Base-by-base conservation (phyloP, 116 monocot genomes). In the Thalassia testudinum region DNA sequence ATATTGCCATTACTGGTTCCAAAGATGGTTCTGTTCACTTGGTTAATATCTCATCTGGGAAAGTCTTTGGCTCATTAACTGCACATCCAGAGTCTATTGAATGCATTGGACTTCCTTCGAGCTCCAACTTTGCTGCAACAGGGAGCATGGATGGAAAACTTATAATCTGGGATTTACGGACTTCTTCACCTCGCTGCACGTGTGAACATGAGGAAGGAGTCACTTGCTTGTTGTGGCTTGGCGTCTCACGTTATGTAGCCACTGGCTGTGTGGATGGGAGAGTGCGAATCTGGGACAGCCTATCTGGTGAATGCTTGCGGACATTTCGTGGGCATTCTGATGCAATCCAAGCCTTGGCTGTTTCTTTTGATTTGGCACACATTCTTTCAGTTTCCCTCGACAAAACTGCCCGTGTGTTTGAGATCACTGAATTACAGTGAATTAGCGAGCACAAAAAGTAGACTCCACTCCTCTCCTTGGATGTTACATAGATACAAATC, bases 181-280 rank as follows among this genome's bases (percentile, higher is more conserved):
- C 40, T 48, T 75, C 74, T 24, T 67, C 68, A 19, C 64, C 21
- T 5, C 84, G 85, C 27, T 85, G 76, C 72, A 70, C 40, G 5
- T 88, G 88, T 27, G 62, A 84, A 2, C 88, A 95, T 37, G 85
- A 85, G 43, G 88, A 79, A 58, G 95, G 95, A 15, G 79, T 95
- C 22, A 67, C 79, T 27, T 88, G 85, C 59, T 67, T 88, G 48
- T 22, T 47, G 37, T 95, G 95, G 95, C 49, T 95, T 14, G 88
- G 85, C 3, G 11, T 38, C 0, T 74, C 95, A 14, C 66, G 62
- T 1, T 85, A 57, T 50, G 51, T 95, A 17, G 95, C 88, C 18
- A 78, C 76, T 23, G 95, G 95, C 12, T 85, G 74, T 17, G 63
- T 85, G 3, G 88, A 88, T 45, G 88, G 88, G 8, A 82, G 79